Evolutionary conservation across 1,139 yeast species (phyloP).

Genomic region (Protomyces inundatus): DNA sequence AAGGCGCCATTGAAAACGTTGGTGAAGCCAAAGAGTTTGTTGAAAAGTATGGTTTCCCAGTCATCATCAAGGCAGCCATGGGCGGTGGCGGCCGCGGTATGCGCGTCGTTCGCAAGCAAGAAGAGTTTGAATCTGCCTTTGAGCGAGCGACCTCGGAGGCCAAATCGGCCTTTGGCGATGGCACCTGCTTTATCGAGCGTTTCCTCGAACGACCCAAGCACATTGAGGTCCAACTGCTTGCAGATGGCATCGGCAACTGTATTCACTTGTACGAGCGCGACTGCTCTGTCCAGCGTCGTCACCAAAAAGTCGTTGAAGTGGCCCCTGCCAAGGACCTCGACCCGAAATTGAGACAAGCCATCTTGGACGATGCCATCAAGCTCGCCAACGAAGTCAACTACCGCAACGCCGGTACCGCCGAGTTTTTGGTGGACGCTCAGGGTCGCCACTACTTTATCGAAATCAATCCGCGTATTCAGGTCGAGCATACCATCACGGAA

Average conservation of each 20-base stretch:
- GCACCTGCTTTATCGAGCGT: conserved; percentile 95
- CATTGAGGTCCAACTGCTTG: conserved; percentile 93
- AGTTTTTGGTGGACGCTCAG: conserved; percentile 87
- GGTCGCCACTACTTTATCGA: conserved; percentile 97
- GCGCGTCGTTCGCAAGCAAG: conserved; percentile 98
- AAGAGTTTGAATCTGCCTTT: conserved; percentile 86
- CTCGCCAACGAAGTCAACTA: conserved; percentile 84
- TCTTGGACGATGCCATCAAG: conserved; percentile 87
- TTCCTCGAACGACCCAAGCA: conserved; percentile 94
- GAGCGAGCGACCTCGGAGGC: conserved; percentile 94
- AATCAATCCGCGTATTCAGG: conserved; percentile 95
- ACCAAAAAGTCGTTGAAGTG: conserved; percentile 97
- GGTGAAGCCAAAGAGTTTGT: conserved; percentile 78
- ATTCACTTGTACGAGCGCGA: conserved; percentile 96
- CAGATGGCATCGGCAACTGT: conserved; percentile 90
- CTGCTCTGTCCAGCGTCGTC: conserved; percentile 98
- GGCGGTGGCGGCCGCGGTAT: conserved; percentile 99
- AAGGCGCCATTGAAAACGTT: conserved; percentile 83
- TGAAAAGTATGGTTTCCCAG: conserved; percentile 82
- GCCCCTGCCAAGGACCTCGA: conserved; percentile 98
- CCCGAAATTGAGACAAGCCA: conserved; percentile 74
- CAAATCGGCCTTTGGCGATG: conserved; percentile 89
- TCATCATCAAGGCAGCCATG: conserved; percentile 95
- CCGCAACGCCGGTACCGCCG: conserved; percentile 98
- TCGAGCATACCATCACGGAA: conserved; percentile 43